Base-by-base conservation (phyloP, 441 rosid species). In the Rhodomyrtus psidioides region DNA sequence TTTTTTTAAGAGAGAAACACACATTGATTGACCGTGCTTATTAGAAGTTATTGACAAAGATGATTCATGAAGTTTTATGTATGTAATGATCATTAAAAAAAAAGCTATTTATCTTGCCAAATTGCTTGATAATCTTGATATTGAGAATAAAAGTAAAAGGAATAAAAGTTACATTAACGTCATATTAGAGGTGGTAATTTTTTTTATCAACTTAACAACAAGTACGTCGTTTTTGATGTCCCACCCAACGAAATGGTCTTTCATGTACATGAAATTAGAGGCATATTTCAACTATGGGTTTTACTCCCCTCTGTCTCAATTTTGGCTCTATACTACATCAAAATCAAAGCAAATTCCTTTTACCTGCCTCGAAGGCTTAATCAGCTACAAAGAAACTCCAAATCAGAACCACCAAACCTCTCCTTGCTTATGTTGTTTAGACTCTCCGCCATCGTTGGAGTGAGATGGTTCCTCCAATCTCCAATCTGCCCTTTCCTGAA, bases 401-500 rank as follows among this genome's bases (percentile, higher is more conserved):
- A 21, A 6, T 39, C 79, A 65, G 79, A 34, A 34, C 79, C 49
- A 10, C 49, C 2, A 10, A 65, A 21, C 49, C n/a, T 65, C 15
- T 34, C 49, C 79, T 65, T 34, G 79, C 49, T 65, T 34, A 65
- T 65, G 21, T 65, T 65, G 49, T 65, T 65, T 39, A 65, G 79
- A 34, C 49, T 65, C 46, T 65, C 79, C 49, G 23, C 49, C 49
- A 65, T 65, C 34, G 79, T 39, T 34, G 79, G n/a, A 34, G 88
- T 83, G 26, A 90, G 58, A 88, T 55, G 55, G 17, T 88, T 89
- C 56, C 82, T 75, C 59, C 84, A 89, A 85, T 89, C 90, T 44
- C 91, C 89, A 27, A 42, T 85, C 79, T 86, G 82, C 8, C 91
- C 91, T 85, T 83, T 88, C 42, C 91, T 55, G 54, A 91, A 90